Evolutionary conservation across 164 flowering plant genomes (phyloP).

Genomic region (Chimonanthus praecox): DNA sequence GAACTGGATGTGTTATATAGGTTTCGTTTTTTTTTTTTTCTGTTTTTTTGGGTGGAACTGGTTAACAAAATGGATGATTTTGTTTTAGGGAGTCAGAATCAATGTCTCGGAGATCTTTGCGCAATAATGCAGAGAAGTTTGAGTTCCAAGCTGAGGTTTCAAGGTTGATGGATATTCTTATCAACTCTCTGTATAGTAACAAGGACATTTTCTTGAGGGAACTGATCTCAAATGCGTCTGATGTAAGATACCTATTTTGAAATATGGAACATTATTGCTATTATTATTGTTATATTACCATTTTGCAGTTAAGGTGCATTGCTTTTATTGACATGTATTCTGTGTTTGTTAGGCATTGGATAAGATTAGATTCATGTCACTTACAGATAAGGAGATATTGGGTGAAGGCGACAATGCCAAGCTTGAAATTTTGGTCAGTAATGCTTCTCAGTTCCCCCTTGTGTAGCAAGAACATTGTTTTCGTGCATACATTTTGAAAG

Average conservation of each 20-base stretch:
- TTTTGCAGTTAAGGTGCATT: not conserved
- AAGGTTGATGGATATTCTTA: slow-evolving; percentile 90
- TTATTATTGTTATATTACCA: not conserved
- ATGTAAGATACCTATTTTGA: slow-evolving; percentile 43
- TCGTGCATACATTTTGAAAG: not conserved
- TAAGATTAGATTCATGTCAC: slow-evolving; percentile 88
- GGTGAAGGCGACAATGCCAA: slow-evolving; percentile 94
- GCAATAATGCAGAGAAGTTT: slow-evolving; percentile 83
- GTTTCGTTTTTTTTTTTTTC: not conserved
- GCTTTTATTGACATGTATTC: not conserved
- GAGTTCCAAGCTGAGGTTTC: slow-evolving; percentile 99
- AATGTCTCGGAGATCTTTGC: slow-evolving; percentile 68
- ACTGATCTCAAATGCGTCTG: slow-evolving; percentile 95
- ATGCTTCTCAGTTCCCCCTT: not conserved
- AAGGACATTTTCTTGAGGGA: slow-evolving; percentile 97
- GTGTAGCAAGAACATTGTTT: not conserved
- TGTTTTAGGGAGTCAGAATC: slow-evolving; percentile 81
- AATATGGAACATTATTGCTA: not conserved
- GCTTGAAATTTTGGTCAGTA: slow-evolving; percentile 86
- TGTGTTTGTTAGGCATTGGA: slow-evolving; percentile 66
- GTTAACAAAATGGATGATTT: not conserved
- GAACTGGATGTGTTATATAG: too few species aligned
- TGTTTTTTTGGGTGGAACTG: not conserved
- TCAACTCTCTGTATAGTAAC: slow-evolving; percentile 95
- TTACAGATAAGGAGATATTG: slow-evolving; percentile 84